A percentile compares a stretch with the other conserved stretches of the same genome.
phyloP scores from a whole-genome alignment of 208 protist genomes.

The Trypanosoma avium region DNA sequence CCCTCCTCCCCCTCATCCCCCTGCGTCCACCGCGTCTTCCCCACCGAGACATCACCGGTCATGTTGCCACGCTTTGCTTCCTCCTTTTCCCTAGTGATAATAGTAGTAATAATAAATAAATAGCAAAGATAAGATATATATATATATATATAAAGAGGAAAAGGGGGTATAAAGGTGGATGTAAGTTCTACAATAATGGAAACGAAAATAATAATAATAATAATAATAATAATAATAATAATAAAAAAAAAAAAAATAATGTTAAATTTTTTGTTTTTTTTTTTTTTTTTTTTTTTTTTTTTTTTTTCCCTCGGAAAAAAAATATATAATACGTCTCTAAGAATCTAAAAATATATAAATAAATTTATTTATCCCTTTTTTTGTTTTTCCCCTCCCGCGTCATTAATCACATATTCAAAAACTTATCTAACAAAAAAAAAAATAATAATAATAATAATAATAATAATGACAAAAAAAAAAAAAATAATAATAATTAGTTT shows the following conservation, averaged over 20 bases:
- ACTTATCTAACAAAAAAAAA: conserved; percentile 1
- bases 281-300: neutral
- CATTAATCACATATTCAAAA: no score
- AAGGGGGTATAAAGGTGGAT: conserved; percentile 1
- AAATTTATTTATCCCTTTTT: no score
- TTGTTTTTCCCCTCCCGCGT: no score
- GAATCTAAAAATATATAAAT: no score
- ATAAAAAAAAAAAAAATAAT: neutral
- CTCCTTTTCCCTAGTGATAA: conserved; percentile 6
- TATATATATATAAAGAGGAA: conserved; percentile 19
- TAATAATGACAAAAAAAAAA: conserved; percentile 8
- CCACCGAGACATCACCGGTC: conserved; percentile 43
- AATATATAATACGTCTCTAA: conserved; percentile 1
- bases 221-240: conserved; percentile 1
- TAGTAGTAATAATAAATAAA: no score
- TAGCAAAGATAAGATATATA: conserved; percentile 11
- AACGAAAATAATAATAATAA: neutral
- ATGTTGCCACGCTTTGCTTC: conserved; percentile 5
- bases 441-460: conserved; percentile 3
- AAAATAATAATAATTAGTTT: neutral
- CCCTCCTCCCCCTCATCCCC: conserved; percentile 55
- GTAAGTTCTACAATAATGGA: no score
- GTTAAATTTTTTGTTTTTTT: neutral
- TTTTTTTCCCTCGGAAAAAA: neutral
- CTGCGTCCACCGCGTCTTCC: conserved; percentile 73